Evolutionary conservation across 78 protist genomes (phyloP), one percentile per base, ranked within the genome.

Genomic region (Dictyostelium firmibasis): DNA sequence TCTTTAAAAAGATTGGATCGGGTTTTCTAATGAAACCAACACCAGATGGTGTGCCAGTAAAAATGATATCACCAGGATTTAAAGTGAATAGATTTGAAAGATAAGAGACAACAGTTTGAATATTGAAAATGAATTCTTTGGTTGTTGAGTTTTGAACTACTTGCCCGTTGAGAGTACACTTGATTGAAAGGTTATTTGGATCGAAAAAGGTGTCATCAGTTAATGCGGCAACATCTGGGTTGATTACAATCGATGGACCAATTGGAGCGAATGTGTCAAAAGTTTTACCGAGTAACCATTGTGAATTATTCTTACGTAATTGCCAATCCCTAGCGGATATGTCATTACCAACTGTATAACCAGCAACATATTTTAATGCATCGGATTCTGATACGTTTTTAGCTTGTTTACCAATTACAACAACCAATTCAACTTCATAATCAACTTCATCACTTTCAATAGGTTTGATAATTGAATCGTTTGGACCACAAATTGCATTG

Each of bases 211-310:
- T 23, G 16, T 23, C 6, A 91, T 91, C 85, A 20, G 50, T 8
- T 16, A 43, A 35, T 2, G 70, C 29, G 25, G 84, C 87, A 2
- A 29, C 7, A 4, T 11, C 29, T 4, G 93, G 96, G 36, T 83
- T 81, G 33, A 92, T 64, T 2, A 83, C 25, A 6, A 95, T 89
- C 8, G 95, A 44, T 29, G 97, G 97, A 20, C 97, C 97, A n/a
- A 95, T 95, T 25, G 97, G 97, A 1, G 95, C 95, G 27, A 82
- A 95, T 11, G 94, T 86, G 31, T 95, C 97, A 53, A 74, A 83
- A 31, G 95, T 44, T 60, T 95, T 95, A 23, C 97, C 97, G 3
- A 83, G 79, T n/a, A 92, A 84, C 97, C 97, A 95, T 60, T 95
- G 97, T 20, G 44, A 36, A n/a, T 50, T 70, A 38, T 53, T n/a